These are phyloP conservation scores for Gryganskiella cystojenkinii DNA, from an alignment of 192 early-diverging fungal genomes.

Conservation along the genomic window DNA sequence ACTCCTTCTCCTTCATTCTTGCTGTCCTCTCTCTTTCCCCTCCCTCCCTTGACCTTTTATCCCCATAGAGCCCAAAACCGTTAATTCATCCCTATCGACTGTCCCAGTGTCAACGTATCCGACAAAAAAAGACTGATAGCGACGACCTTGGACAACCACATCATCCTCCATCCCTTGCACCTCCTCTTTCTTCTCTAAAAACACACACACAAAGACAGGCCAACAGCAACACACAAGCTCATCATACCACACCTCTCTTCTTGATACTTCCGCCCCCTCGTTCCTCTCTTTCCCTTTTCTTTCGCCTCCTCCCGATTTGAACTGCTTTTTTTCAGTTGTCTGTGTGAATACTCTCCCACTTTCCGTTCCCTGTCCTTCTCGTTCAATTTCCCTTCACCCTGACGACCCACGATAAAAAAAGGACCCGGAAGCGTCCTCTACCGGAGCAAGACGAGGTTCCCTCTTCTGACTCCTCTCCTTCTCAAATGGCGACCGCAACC, in stretches of 20 bases:
- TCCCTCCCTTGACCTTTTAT: background rate
- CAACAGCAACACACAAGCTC: background rate
- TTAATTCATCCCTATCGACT: no score
- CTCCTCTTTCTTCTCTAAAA: background rate
- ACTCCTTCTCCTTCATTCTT: background rate
- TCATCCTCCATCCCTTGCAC: background rate
- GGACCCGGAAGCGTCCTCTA: conserved; percentile 47
- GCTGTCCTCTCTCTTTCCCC: background rate
- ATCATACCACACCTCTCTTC: background rate
- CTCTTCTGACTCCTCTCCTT: background rate
- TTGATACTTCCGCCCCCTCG: no score
- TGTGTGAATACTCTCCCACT: no score
- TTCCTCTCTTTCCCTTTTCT: background rate
- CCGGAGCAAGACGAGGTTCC: conserved; percentile 7
- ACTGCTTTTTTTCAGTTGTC: background rate
- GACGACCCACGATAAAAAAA: conserved; percentile 46
- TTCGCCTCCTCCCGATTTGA: background rate
- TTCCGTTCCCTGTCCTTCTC: background rate
- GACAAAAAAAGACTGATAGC: background rate
- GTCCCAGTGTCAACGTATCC: no score
- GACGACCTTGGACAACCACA: background rate
- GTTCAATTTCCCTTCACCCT: conserved; percentile 22
- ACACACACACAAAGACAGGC: background rate
- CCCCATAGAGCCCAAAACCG: background rate
- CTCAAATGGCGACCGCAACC: background rate